Evolutionary conservation across 2,329 filamentous ascomycete genomes (phyloP).

Genomic region (Arthrobotrys conoides): DNA sequence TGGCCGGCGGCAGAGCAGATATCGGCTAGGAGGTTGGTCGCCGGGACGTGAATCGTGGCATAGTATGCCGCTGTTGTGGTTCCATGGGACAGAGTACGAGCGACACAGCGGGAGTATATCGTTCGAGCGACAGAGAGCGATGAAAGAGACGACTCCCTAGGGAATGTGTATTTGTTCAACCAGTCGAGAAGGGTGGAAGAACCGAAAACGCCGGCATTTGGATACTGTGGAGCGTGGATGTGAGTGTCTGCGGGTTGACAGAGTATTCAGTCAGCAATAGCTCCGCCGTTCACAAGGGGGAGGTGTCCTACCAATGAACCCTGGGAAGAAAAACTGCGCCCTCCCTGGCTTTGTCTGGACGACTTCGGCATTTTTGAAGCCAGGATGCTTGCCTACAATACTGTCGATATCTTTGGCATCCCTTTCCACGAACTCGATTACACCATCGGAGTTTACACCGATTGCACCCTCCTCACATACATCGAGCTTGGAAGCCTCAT

Average conservation of each 20-base stretch:
- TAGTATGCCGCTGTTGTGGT: conserved; percentile 97
- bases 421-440: conserved; percentile 70
- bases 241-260: conserved; percentile 73
- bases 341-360: conserved; percentile 67
- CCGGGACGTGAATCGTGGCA: conserved; percentile 85
- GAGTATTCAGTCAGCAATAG: neutral
- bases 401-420: conserved; percentile 64
- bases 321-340: conserved; percentile 69
- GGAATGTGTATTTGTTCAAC: conserved; percentile 95
- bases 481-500: conserved; percentile 69
- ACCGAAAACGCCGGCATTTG: conserved; percentile 93
- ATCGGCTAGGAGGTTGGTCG: conserved; percentile 91
- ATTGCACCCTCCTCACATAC: conserved; percentile 67
- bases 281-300: neutral
- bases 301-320: conserved; percentile 68
- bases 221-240: conserved; percentile 94
- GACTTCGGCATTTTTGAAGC: conserved; percentile 44
- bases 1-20: conserved; percentile 86
- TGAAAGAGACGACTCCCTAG: conserved; percentile 83
- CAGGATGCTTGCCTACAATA: conserved; percentile 60
- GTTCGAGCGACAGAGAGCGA: conserved; percentile 75
- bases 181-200: conserved; percentile 93
- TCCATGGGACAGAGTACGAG: conserved; percentile 85
- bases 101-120: conserved; percentile 84
- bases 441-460: conserved; percentile 68